Conservation (phyloP, 2,329 filamentous ascomycete genomes). For the Nigrospora osmanthi region DNA sequence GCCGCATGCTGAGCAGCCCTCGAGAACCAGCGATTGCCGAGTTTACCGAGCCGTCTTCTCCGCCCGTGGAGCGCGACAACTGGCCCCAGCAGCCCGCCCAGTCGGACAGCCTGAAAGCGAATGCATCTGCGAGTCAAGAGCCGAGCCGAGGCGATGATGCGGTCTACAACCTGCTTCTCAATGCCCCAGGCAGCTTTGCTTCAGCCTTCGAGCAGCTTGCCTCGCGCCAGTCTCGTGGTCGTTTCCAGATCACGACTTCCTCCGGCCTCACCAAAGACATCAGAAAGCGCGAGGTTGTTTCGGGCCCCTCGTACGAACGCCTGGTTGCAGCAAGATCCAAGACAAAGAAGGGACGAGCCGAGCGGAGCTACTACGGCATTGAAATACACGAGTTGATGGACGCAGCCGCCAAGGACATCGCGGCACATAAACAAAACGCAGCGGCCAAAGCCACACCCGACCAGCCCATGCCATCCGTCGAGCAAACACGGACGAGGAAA, state of each 20-base stretch:
- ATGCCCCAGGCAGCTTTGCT: conserved; percentile 6
- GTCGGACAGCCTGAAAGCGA: not conserved
- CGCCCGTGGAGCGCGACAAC: conserved; percentile 6
- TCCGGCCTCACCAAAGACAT: conserved; percentile 50
- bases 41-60: conserved; percentile 16
- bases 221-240: conserved; percentile 10
- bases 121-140: no score
- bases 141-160: no score
- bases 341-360: conserved; percentile 59
- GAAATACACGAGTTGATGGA: conserved; percentile 81
- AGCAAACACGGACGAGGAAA: conserved; percentile 27
- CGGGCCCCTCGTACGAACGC: conserved; percentile 51
- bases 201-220: conserved; percentile 13
- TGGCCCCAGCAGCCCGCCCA: conserved; percentile 2
- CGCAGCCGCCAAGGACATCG: conserved; percentile 55
- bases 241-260: conserved; percentile 43
- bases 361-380: conserved; percentile 81
- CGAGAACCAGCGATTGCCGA: conserved; percentile 9
- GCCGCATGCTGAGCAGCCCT: conserved; percentile 30
- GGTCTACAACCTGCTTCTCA: conserved; percentile 13
- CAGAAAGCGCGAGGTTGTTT: conserved; percentile 39
- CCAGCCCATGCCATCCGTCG: conserved; percentile 33
- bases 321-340: conserved; percentile 61
- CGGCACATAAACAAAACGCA: conserved; percentile 21
- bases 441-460: conserved; percentile 15